Evolutionary conservation across 73 alveolate species (phyloP), one percentile per base, ranked within the genome.

Genomic region (Paramecium caudatum): DNA sequence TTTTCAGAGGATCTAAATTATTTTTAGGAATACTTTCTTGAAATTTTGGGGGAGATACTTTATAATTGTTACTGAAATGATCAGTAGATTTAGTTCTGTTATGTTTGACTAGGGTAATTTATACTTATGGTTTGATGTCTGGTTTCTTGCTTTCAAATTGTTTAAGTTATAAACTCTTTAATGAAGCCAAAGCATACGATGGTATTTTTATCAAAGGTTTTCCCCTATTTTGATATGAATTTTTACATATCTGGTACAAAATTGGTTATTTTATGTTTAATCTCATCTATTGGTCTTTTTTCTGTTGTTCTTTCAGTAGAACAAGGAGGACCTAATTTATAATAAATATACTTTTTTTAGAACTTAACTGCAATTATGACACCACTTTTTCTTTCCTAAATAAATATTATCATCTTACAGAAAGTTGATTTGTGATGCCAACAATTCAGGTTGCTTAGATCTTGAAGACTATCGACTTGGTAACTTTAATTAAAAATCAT

Each of bases 381-480:
- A n/a, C n/a, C n/a, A n/a, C n/a, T n/a, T n/a, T n/a, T n/a, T n/a
- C n/a, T n/a, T n/a, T n/a, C n/a, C n/a, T n/a, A n/a, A n/a, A n/a
- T n/a, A n/a, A n/a, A n/a, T n/a, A n/a, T n/a, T n/a, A n/a, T n/a
- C n/a, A n/a, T n/a, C n/a, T 74, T 74, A 65, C 83, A 65, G 17
- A 27, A 74, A 74, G 43, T 74, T 74, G 3, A 45, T 30, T 74
- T 74, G 55, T 15, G 36, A 39, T 39, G 62, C 17, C 32, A 27
- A 74, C 62, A 41, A 39, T 39, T 41, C 62, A 19, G 62, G 43
- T 43, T 55, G 30, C 80, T 45, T 74, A 15, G 6, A 41, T 0
- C 1, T 74, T 41, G 88, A 39, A 65, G 27, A 32, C 43, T 74
- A 74, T 74, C 88, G 36, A 45, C 65, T 74, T 41, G 88, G 88